Percentiles rank a stretch among this genome's conserved stretches.
Evolutionary conservation across 169 alveolate genomes (phyloP).

Genomic region (Theileria equi): DNA sequence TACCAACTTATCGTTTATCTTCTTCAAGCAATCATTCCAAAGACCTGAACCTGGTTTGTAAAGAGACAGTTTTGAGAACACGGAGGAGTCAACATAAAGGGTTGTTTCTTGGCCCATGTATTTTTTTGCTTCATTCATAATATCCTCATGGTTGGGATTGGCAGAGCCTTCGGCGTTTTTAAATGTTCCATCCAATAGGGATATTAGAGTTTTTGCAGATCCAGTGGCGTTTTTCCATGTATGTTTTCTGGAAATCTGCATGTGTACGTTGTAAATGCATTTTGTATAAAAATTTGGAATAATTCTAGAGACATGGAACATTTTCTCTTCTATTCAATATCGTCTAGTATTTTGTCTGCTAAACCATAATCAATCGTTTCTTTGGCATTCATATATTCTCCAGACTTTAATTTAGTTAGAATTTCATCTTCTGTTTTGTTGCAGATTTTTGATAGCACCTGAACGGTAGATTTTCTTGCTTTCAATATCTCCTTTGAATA

Average conservation of each 20-base stretch:
- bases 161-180: too few species aligned
- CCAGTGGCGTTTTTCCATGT: background rate
- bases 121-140: background rate
- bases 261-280: background rate
- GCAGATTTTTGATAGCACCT: conserved; percentile 56
- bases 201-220: too few species aligned
- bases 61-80: conserved; percentile 1
- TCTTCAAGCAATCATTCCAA: background rate
- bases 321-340: background rate
- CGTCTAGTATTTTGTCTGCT: conserved; percentile 44
- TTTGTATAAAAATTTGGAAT: background rate
- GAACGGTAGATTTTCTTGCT: conserved; percentile 60
- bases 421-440: conserved; percentile 31
- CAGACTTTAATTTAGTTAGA: conserved; percentile 7
- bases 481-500: conserved; percentile 67
- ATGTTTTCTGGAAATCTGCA: background rate
- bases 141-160: background rate
- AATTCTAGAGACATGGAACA: background rate
- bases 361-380: conserved; percentile 48
- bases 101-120: background rate
- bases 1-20: conserved; percentile 1
- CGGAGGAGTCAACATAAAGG: background rate
- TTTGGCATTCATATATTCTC: conserved; percentile 34
- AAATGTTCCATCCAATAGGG: too few species aligned
- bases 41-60: background rate